Base-by-base conservation (phyloP, 495 filamentous ascomycete genomes). In the Penicillium turbatum region DNA sequence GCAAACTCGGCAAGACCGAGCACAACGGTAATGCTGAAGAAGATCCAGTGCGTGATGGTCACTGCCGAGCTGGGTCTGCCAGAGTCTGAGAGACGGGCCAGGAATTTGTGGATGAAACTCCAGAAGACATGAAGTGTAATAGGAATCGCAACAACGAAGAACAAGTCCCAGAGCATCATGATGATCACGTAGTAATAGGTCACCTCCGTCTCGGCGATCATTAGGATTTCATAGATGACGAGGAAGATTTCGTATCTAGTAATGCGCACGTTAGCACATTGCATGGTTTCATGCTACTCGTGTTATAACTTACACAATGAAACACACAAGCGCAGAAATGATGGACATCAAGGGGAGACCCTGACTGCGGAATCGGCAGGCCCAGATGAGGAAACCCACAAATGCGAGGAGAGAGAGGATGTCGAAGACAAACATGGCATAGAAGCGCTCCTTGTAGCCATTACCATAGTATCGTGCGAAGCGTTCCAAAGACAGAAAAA, bases 111-210 rank as follows among this genome's bases (percentile, higher is more conserved):
- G 19, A 63, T 57, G 24, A 68, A 30, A 10, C 44, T 38, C 43
- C 59, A 70, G 48, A 68, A 62, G 29, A 63, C 55, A 26, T 57
- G 59, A 30, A 60, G 52, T 15, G 62, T 29, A 5, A 68, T 8
- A 17, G 58, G 50, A 11, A 45, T 17, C 0, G 35, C 46, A 8
- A 56, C 2, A 9, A 59, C 11, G 15, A 12, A 12, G 54, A 70
- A 70, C 17, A 70, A 57, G 2, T 51, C 19, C 6, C 43, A 5
- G n/a, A 68, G 48, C 53, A 70, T 66, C 5, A 49, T 27, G 15
- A 39, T 37, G 45, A 67, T 60, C 5, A 56, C 19, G 16, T 59
- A 68, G 50, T 63, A 66, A 21, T 56, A 27, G 8, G 47, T 62
- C 26, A 68, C 56, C 8, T n/a, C 35, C 6, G 53, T 42, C 0